Evolutionary conservation across 257 asterid species (phyloP).

Genomic region (Verbena officinalis): DNA sequence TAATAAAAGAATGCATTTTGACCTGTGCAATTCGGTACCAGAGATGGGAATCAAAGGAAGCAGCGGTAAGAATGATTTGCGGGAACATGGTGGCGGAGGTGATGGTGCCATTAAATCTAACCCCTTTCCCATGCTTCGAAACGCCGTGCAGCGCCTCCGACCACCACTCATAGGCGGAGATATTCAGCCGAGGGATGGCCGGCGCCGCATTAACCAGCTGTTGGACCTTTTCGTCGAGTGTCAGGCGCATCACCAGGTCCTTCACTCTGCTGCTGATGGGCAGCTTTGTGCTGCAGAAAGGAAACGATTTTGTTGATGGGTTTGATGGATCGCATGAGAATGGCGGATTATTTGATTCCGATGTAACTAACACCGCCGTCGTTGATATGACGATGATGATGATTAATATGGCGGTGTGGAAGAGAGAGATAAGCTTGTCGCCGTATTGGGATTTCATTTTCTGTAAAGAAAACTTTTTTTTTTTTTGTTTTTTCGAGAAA

Average conservation of each 20-base stretch:
- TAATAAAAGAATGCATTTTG: neutral
- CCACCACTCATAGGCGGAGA: constrained; percentile 85
- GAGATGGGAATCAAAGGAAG: constrained; percentile 65
- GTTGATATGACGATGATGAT: too few species aligned
- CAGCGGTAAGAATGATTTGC: constrained; percentile 73
- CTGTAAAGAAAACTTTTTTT: neutral
- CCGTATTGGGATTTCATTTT: constrained; percentile 27
- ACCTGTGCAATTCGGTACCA: constrained; percentile 84
- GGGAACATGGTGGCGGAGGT: constrained; percentile 67
- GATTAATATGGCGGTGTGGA: constrained; percentile 7
- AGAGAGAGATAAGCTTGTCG: too few species aligned
- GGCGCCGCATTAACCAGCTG: constrained; percentile 63
- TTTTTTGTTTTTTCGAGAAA: neutral
- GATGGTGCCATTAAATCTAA: constrained; percentile 48
- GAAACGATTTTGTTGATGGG: constrained; percentile 40
- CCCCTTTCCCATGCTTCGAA: constrained; percentile 58
- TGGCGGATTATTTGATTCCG: constrained; percentile 40
- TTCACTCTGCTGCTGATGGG: constrained; percentile 38
- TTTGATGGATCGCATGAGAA: constrained; percentile 63
- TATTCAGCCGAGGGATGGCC: constrained; percentile 60
- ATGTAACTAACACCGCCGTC: neutral
- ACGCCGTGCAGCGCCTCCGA: constrained; percentile 78
- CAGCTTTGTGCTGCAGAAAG: constrained; percentile 52
- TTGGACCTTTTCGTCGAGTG: constrained; percentile 61
- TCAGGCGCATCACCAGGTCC: constrained; percentile 63